A percentile compares a stretch with the other conserved stretches of the same genome.
Evolutionary conservation across 805 yeast species (phyloP).

Genomic region (Metahyphopichia silvanorum): DNA sequence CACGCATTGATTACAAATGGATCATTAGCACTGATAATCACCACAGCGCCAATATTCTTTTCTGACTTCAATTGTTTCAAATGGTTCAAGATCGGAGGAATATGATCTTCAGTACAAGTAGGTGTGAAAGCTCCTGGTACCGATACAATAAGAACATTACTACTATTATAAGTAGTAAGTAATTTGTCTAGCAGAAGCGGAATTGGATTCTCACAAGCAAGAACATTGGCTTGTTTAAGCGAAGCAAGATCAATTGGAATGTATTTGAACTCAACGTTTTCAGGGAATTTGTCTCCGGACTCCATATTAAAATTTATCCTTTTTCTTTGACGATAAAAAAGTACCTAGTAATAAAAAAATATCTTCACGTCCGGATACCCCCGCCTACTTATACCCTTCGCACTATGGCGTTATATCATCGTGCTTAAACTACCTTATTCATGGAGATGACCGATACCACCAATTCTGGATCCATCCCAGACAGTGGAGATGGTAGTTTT

Average conservation of each 20-base stretch:
- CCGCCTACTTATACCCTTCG: too few species aligned
- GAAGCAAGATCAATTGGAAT: constrained; percentile 34
- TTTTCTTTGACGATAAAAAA: too few species aligned
- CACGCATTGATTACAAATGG: constrained; percentile 43
- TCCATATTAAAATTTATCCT: too few species aligned
- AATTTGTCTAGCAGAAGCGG: constrained; percentile 31
- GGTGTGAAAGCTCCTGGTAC: constrained; percentile 46
- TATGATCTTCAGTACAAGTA: constrained; percentile 43
- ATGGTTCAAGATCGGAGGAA: constrained; percentile 34
- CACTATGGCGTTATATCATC: too few species aligned
- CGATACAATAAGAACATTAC: constrained; percentile 31
- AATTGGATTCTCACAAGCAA: constrained; percentile 35
- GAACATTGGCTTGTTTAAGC: constrained; percentile 19
- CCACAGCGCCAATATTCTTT: constrained; percentile 27
- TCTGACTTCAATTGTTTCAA: constrained; percentile 24
- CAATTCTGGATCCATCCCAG: too few species aligned
- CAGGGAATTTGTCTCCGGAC: constrained; percentile 33
- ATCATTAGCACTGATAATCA: constrained; percentile 40
- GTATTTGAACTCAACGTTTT: constrained; percentile 29
- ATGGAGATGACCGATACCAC: too few species aligned
- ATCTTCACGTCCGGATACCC: too few species aligned
- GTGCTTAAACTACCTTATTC: too few species aligned
- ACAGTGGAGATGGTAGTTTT: too few species aligned
- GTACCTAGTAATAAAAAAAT: too few species aligned
- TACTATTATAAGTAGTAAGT: constrained; percentile 18